Percentiles rank a stretch among this genome's conserved stretches.
Evolutionary conservation across 352 stramenopile genomes (phyloP).

Genomic region (Phytophthora litchii): DNA sequence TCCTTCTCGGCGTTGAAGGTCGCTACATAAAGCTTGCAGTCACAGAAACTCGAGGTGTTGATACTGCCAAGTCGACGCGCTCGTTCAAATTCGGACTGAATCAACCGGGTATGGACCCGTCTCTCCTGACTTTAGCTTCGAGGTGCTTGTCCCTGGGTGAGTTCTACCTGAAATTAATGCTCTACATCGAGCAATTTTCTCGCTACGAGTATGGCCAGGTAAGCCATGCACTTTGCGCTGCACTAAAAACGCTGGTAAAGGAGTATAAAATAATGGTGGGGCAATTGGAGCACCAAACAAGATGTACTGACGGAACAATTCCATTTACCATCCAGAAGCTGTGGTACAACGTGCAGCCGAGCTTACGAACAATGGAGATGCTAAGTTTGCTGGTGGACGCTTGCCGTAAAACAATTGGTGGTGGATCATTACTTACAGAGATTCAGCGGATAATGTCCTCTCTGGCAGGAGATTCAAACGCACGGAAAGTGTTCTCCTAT

Average conservation of each 20-base stretch:
- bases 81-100: constrained; percentile 73
- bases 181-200: constrained; percentile 85
- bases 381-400: constrained; percentile 83
- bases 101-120: constrained; percentile 83
- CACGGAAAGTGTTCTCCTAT: constrained; percentile 79
- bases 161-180: constrained; percentile 74
- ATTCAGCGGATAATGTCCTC: constrained; percentile 88
- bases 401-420: constrained; percentile 77
- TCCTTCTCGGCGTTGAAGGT: constrained; percentile 80
- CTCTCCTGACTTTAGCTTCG: constrained; percentile 68
- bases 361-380: constrained; percentile 92
- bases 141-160: constrained; percentile 76
- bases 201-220: constrained; percentile 94
- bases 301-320: constrained; percentile 26
- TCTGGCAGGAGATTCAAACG: constrained; percentile 79
- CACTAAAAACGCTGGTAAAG: constrained; percentile 90
- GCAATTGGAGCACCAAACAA: constrained; percentile 88
- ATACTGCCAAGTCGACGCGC: constrained; percentile 30
- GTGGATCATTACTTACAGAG: constrained; percentile 91
- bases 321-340: constrained; percentile 91
- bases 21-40: constrained; percentile 81
- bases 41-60: constrained; percentile 43
- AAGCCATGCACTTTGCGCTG: constrained; percentile 93
- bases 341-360: constrained; percentile 93
- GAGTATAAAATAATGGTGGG: constrained; percentile 94